These are phyloP conservation scores for Psilocybe tampanensis DNA, from an alignment of 768 basidiomycete genomes.

Conservation along the genomic window DNA sequence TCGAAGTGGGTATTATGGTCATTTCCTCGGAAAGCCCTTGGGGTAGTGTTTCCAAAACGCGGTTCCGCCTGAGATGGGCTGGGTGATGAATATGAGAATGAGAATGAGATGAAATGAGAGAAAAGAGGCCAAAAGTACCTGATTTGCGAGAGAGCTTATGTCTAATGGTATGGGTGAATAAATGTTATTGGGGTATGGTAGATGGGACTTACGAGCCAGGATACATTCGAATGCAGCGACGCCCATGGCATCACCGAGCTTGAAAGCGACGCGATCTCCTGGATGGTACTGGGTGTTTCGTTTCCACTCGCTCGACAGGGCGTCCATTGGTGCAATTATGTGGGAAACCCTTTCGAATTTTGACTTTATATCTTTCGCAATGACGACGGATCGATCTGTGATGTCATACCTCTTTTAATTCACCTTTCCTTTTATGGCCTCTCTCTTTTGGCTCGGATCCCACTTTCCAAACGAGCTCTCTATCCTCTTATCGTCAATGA, in stretches of 20 bases:
- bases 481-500: no score
- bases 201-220: conserved; percentile 24
- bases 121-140: conserved; percentile 17
- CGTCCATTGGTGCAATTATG: conserved; percentile 23
- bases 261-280: conserved; percentile 36
- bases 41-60: conserved; percentile 33
- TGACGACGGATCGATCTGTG: neutral
- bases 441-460: no score
- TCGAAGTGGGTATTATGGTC: neutral
- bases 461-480: no score
- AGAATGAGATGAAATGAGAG: conserved; percentile 1
- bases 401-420: no score
- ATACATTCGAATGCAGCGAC: conserved; percentile 36
- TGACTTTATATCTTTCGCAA: neutral
- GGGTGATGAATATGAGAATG: neutral
- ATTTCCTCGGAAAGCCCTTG: conserved; percentile 29
- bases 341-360: neutral
- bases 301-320: conserved; percentile 34
- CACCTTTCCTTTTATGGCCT: no score
- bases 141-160: conserved; percentile 24
- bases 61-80: conserved; percentile 31
- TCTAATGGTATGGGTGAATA: conserved; percentile 17
- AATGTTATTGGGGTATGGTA: neutral
- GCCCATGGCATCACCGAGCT: conserved; percentile 29
- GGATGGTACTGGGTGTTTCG: conserved; percentile 21